Evolutionary conservation across 768 basidiomycete species (phyloP), one percentile per base, ranked within the genome.

Genomic region (Hysterangium stoloniferum): DNA sequence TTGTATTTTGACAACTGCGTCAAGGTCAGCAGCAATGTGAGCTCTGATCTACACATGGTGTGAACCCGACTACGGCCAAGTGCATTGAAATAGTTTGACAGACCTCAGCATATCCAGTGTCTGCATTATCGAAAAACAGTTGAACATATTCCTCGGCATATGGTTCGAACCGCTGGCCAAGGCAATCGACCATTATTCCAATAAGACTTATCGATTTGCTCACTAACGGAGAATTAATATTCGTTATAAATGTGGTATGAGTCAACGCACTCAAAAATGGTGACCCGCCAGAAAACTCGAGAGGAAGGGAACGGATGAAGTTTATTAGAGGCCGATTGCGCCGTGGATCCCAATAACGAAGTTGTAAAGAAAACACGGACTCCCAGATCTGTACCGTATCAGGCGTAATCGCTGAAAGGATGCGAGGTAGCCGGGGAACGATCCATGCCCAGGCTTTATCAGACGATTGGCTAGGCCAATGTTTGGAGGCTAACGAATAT

Each of bases 81-180:
- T 29, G 15, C 41, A 12, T 36, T 8, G 27, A 15, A 41, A 45
- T 4, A 19, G 17, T 24, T 27, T 6, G 2, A 36, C 65, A 34
- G 63, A 87, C 91, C 68, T 95, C 92, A 12, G 86, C 88, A 62
- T 91, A 96, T 31, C 81, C 80, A 4, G 87, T 90, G 54, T 84
- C 76, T 20, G 86, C 74, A 59, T 88, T 86, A 17, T 79, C 74
- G 57, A 94, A 81, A 57, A 87, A 76, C 38, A 87, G 59, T 43
- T 80, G 70, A 52, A 83, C 70, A 62, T 88, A 86, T 60, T 76
- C 74, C 49, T 84, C 80, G n/a, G 80, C 71, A 63, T 78, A 67
- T 6, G 80, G 68, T 45, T 78, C 76, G 63, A 88, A 86, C 50
- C 83, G 77, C 43, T 78, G 68, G 15, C 81, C 82, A 13, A 83